A percentile compares a stretch with the other conserved stretches of the same genome.
Conservation (phyloP, 495 filamentous ascomycete genomes). For the Penicillium tannophilum region DNA sequence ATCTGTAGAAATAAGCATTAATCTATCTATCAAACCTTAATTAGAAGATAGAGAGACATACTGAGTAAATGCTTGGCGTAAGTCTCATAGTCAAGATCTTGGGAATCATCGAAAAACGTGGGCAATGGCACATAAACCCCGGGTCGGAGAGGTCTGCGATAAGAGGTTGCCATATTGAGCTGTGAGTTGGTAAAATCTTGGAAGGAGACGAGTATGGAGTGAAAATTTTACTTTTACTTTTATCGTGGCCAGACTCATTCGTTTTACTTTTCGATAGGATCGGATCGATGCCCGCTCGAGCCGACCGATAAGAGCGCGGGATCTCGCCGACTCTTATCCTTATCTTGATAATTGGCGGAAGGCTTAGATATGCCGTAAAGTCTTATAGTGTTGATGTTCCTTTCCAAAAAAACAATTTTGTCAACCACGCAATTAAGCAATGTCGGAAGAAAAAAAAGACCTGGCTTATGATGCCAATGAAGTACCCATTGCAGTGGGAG, state of each 20-base stretch:
- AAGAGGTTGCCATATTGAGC: slow-evolving; percentile 4
- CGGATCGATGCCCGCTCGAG: no score
- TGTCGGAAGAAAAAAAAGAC: slow-evolving; percentile 14
- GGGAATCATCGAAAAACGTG: slow-evolving; percentile 26
- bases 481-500: slow-evolving; percentile 14
- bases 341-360: no score
- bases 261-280: no score
- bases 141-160: slow-evolving; percentile 13
- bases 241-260: not conserved
- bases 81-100: slow-evolving; percentile 25
- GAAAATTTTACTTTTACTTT: not conserved
- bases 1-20: slow-evolving; percentile 5
- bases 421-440: not conserved
- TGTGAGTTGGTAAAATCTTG: not conserved
- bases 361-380: no score
- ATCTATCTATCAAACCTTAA: not conserved
- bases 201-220: not conserved
- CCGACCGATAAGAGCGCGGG: slow-evolving; percentile 12
- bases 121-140: slow-evolving; percentile 25
- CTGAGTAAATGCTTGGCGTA: slow-evolving; percentile 25
- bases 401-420: not conserved
- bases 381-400: no score
- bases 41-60: not conserved
- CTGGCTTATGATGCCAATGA: slow-evolving; percentile 16
- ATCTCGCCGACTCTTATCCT: slow-evolving; percentile 5